These are phyloP conservation scores for Ambrosia artemisiifolia DNA, from an alignment of 129 eudicot species.

Conservation along the genomic window DNA sequence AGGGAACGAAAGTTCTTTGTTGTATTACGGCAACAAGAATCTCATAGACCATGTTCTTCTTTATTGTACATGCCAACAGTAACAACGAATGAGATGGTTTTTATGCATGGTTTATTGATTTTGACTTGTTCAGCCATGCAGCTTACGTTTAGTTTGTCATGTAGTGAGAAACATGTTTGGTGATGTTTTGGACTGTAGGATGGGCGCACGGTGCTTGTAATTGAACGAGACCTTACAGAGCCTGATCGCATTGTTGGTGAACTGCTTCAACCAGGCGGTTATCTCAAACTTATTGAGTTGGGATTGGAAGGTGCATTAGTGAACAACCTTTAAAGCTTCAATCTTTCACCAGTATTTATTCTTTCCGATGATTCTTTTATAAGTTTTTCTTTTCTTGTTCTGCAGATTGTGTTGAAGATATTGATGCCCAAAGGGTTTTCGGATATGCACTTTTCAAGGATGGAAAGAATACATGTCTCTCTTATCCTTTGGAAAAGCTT, in stretches of 20 bases:
- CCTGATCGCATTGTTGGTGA: slow-evolving; percentile 88
- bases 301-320: slow-evolving; percentile 52
- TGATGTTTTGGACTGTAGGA: slow-evolving; percentile 42
- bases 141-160: slow-evolving; percentile 9
- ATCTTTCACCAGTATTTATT: background rate
- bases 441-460: slow-evolving; percentile 92
- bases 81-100: slow-evolving; percentile 17
- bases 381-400: background rate
- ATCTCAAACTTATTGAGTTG: slow-evolving; percentile 64
- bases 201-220: slow-evolving; percentile 66
- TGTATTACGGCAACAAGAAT: slow-evolving; percentile 27
- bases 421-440: slow-evolving; percentile 77
- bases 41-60: background rate
- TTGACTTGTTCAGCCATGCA: background rate
- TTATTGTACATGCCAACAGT: slow-evolving; percentile 15
- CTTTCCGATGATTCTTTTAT: slow-evolving; percentile 15
- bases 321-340: slow-evolving; percentile 11
- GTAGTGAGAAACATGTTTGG: slow-evolving; percentile 7
- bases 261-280: slow-evolving; percentile 80
- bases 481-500: slow-evolving; percentile 79
- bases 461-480: slow-evolving; percentile 59
- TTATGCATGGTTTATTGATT: background rate
- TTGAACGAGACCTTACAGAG: slow-evolving; percentile 72
- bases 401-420: slow-evolving; percentile 77
- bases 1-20: slow-evolving; percentile 15